Evolutionary conservation across 2,329 filamentous ascomycete species (phyloP).

Genomic region (Atkinsonella texensis): DNA sequence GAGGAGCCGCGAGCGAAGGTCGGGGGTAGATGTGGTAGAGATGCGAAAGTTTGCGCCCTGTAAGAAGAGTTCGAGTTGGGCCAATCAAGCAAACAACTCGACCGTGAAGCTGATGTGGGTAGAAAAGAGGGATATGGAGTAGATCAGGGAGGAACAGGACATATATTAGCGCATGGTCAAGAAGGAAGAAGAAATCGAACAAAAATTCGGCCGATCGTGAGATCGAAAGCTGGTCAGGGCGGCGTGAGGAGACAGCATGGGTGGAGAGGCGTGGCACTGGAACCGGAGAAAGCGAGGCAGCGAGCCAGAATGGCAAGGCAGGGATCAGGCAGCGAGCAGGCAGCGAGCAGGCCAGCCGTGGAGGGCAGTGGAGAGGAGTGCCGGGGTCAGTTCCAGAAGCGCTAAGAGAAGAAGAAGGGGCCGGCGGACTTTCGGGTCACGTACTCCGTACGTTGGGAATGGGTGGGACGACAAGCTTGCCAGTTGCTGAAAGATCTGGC

Average conservation of each 20-base stretch:
- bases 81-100: too few species aligned
- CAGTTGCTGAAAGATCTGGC: too few species aligned
- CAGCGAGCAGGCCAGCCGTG: background rate
- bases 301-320: conserved; percentile 1
- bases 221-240: background rate
- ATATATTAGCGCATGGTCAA: background rate
- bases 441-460: too few species aligned
- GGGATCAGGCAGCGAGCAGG: background rate
- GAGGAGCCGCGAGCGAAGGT: too few species aligned
- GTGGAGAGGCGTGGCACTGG: background rate
- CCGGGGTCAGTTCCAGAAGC: background rate
- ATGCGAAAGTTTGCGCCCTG: too few species aligned
- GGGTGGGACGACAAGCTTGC: too few species aligned
- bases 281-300: conserved; percentile 4
- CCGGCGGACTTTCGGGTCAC: background rate
- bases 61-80: too few species aligned
- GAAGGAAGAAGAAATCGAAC: background rate
- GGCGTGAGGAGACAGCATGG: background rate
- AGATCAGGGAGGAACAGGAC: background rate
- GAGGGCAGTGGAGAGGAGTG: background rate
- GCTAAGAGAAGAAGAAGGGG: background rate
- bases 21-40: too few species aligned
- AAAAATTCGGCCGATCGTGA: background rate
- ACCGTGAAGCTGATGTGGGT: background rate
- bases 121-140: background rate